phyloP scores from a whole-genome alignment of 202 grass and related monocot species.

The Alloteropsis angusta region DNA sequence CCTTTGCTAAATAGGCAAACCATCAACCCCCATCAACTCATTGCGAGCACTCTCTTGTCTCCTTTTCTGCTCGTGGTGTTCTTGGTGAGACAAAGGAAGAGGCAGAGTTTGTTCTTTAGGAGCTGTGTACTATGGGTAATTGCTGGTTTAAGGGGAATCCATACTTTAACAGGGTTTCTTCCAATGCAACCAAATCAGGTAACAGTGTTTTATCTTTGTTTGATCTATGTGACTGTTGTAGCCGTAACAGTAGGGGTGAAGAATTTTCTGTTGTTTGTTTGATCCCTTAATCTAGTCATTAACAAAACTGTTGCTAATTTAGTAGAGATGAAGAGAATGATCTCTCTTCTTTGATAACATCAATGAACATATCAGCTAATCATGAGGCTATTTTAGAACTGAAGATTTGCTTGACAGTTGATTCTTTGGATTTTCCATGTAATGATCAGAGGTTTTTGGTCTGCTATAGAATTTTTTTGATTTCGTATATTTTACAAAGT shows the following conservation, averaged over 20 bases:
- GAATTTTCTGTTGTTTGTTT: not conserved
- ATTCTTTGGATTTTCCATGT: not conserved
- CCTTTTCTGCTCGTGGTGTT: conserved; percentile 11
- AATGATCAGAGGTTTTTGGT: not conserved
- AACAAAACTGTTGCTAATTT: not conserved
- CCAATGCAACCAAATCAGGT: conserved; percentile 65
- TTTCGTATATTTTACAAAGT: not conserved
- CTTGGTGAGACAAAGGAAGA: conserved; percentile 21
- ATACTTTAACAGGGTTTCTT: conserved; percentile 74
- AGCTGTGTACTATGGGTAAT: conserved; percentile 55
- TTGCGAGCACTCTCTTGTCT: not conserved
- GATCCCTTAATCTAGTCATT: not conserved
- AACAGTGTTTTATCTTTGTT: conserved; percentile 17
- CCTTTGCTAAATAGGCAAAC: not conserved
- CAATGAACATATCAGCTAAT: not conserved
- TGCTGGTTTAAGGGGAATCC: conserved; percentile 47
- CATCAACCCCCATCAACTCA: not conserved
- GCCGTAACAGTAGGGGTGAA: not conserved
- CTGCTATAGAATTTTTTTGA: not conserved
- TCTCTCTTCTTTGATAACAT: not conserved
- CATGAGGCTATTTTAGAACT: not conserved
- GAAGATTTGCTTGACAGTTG: not conserved
- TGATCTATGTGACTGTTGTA: not conserved
- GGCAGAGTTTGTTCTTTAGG: not conserved
- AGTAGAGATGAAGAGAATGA: not conserved